Percentiles rank a stretch among this genome's conserved stretches.
Evolutionary conservation across 371 early-diverging fungal genomes (phyloP).

Genomic region (Mucor velutinosus): DNA sequence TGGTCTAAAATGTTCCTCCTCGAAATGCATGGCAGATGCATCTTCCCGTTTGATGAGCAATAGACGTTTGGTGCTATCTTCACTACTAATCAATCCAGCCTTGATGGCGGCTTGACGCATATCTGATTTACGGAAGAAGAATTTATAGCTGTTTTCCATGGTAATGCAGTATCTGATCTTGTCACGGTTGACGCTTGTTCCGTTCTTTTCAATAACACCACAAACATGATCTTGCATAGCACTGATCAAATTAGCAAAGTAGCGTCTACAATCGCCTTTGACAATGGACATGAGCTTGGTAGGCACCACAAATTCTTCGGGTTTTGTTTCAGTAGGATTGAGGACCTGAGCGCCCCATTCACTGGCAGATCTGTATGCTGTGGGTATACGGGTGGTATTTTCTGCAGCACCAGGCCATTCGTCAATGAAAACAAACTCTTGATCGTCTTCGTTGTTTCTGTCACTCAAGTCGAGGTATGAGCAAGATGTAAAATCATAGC

Average conservation of each 20-base stretch:
- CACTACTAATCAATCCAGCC: neutral
- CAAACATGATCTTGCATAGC: neutral
- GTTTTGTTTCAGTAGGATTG: neutral
- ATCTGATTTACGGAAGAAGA: conserved; percentile 3
- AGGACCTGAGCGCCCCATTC: conserved; percentile 1
- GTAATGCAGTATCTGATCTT: conserved; percentile 13
- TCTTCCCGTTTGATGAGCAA: conserved; percentile 7
- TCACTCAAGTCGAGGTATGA: neutral
- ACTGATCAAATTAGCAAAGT: neutral
- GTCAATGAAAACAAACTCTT: neutral
- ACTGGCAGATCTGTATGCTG: neutral
- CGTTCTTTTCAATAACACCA: neutral
- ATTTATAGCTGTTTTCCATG: conserved; percentile 19
- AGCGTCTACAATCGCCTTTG: neutral
- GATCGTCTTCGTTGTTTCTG: neutral
- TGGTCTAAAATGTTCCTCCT: neutral
- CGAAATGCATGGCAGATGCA: conserved; percentile 9
- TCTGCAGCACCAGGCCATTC: neutral
- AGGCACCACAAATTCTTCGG: conserved; percentile 4
- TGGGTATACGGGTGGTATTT: neutral
- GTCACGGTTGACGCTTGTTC: neutral
- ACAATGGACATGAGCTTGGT: conserved; percentile 8
- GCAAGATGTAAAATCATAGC: conserved; percentile 8
- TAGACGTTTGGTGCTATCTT: neutral
- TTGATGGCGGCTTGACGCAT: conserved; percentile 7